Percentiles rank a stretch among this genome's conserved stretches.
Conservation (phyloP, 768 basidiomycete genomes). For the Serendipita sp. region DNA sequence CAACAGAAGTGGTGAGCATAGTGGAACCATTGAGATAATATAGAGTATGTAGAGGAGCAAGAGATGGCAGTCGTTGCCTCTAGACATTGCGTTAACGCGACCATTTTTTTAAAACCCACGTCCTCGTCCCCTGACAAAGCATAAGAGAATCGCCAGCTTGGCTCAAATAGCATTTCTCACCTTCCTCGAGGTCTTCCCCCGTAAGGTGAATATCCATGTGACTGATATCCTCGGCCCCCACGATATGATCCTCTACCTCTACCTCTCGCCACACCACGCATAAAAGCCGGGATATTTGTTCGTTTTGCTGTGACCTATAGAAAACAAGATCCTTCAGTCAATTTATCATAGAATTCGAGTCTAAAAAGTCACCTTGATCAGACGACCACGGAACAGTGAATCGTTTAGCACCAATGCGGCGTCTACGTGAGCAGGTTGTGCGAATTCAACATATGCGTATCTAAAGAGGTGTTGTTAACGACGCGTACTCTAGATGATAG, state of each 20-base stretch:
- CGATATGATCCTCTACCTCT: slow-evolving; percentile 44
- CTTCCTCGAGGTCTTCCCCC: slow-evolving; percentile 49
- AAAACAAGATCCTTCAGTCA: background rate
- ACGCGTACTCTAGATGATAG: slow-evolving; percentile 9
- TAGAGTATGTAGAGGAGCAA: too few relatives aligned
- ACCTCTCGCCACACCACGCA: slow-evolving; percentile 43
- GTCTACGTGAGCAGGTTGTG: slow-evolving; percentile 81
- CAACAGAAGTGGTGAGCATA: too few relatives aligned
- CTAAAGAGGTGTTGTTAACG: slow-evolving; percentile 26
- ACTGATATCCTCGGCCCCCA: slow-evolving; percentile 43
- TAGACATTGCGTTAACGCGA: too few relatives aligned
- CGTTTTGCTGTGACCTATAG: slow-evolving; percentile 82
- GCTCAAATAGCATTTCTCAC: slow-evolving; percentile 27
- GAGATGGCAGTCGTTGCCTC: too few relatives aligned
- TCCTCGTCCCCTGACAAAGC: slow-evolving; percentile 45
- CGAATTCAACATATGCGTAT: slow-evolving; percentile 97
- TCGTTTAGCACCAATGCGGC: slow-evolving; percentile 89
- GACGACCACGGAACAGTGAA: slow-evolving; percentile 82
- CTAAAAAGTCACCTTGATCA: slow-evolving; percentile 55
- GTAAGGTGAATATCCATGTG: slow-evolving; percentile 48
- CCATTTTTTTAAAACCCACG: slow-evolving; percentile 44
- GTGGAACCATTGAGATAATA: too few relatives aligned
- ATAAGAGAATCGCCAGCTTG: slow-evolving; percentile 2
- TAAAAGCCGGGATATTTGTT: slow-evolving; percentile 90
- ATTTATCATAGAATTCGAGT: background rate